Percentiles rank a stretch among this genome's conserved stretches.
phyloP scores from a whole-genome alignment of 495 filamentous ascomycete genomes.

The Neurospora sp. region DNA sequence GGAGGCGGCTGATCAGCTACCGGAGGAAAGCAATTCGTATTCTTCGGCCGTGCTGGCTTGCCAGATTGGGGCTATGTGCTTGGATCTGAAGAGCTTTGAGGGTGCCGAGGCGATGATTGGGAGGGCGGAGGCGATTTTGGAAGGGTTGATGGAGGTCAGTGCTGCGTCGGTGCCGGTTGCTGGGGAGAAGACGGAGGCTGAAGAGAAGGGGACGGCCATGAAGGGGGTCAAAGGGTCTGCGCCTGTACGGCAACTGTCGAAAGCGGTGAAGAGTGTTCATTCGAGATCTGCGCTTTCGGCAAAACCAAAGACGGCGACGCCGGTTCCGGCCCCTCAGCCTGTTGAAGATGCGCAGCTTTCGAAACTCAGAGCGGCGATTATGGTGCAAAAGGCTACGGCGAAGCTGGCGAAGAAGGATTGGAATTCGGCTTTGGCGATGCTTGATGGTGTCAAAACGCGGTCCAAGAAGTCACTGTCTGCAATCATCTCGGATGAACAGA shows the following conservation, averaged over 20 bases:
- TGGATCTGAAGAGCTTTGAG: constrained; percentile 28
- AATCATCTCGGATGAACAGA: constrained; percentile 34
- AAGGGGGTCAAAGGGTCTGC: constrained; percentile 9
- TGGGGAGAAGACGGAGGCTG: constrained; percentile 39
- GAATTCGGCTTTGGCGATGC: constrained; percentile 37
- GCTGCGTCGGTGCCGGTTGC: constrained; percentile 15
- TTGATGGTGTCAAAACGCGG: constrained; percentile 37
- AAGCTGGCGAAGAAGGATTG: constrained; percentile 47
- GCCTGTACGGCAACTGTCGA: constrained; percentile 7
- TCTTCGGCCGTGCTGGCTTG: constrained; percentile 34
- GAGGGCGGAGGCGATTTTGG: constrained; percentile 29
- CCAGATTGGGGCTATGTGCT: constrained; percentile 34
- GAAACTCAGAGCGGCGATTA: constrained; percentile 49
- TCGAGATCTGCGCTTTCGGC: constrained; percentile 6
- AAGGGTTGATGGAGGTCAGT: constrained; percentile 13
- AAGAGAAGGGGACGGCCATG: constrained; percentile 20
- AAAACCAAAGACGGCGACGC: constrained; percentile 18
- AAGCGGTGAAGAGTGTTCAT: constrained; percentile 8
- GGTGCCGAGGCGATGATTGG: constrained; percentile 25
- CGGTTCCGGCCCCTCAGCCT: constrained; percentile 3
- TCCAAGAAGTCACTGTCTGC: constrained; percentile 22
- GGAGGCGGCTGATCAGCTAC: constrained; percentile 34
- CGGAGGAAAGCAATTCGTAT: constrained; percentile 34
- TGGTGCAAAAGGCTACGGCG: constrained; percentile 53
- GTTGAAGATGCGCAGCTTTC: constrained; percentile 44